Base-by-base conservation (phyloP, 768 basidiomycete genomes). In the Leccinum subtestaceum region DNA sequence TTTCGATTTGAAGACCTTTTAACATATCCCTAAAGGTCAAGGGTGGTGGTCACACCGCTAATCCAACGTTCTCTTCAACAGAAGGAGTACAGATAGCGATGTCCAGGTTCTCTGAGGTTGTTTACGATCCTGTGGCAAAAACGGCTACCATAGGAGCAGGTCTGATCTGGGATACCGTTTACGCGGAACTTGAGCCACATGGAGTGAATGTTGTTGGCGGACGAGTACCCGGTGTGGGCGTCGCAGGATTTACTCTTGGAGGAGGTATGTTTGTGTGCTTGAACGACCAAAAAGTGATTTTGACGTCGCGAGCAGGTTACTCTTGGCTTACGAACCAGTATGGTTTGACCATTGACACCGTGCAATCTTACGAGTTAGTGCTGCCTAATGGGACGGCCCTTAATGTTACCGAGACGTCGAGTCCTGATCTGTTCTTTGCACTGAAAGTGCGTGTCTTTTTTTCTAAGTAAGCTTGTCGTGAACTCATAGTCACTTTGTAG, bases 161-260 rank as follows among this genome's bases (percentile, higher is more conserved):
- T 10, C 67, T 84, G 3, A 72, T 82, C 12, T 90, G 87, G 87
- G 86, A 89, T 64, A 78, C 86, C 51, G 85, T 83, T 72, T 89
- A 87, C 59, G 70, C 69, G 7, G 60, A 55, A 6, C 75, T 88
- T 1, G 78, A 72, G 8, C 82, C 81, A 1, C 64, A 76, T 48
- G 74, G 72, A 1, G 81, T 85, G 11, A 85, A 77, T 47, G 83
- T 86, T 11, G 77, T 86, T 1, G 86, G 86, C 1, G 84, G 13
- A 72, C 63, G 84, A 2, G 80, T 84, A 0, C 65, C 77, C 2
- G 84, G 84, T 11, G 80, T 84, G 8, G 85, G 86, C n/a, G 81
- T 85, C 2, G 85, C 78, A 5, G 84, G 85, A 1, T 78, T 84
- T 53, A 77, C 74, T 5, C 76, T 86, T 0, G 85, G 85, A 1